Base-by-base conservation (phyloP, 331 rosid genomes). In the Telfairia occidentalis region DNA sequence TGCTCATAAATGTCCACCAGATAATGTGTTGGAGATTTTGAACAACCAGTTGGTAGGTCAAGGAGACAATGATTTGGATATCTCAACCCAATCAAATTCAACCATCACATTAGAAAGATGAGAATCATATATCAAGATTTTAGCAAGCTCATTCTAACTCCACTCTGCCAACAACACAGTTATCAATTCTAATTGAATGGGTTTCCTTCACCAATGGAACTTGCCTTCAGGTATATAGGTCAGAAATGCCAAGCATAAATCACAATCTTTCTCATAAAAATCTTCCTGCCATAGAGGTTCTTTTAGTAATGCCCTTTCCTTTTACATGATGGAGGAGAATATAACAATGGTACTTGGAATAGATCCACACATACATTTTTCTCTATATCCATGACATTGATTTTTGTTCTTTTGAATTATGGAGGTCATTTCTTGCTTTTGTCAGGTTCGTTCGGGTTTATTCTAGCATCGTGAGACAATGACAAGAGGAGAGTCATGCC, bases 1-100 rank as follows among this genome's bases (percentile, higher is more conserved):
- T n/a, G 91, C 82, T 10, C 81, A 95, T 69, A 85, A 84, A 80
- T 95, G 99, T 78, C 99, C 99, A 65, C 87, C 97, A 45, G 87
- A 88, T 65, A 88, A 90, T 78, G 84, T 84, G 73, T 70, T 90
- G 82, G 86, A 86, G 86, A 77, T 80, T 78, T 81, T 90, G 76
- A 58, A 79, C 75, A 57, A 71, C 60, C 88, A 78, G 83, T 66
- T 90, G 74, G 82, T 64, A 76, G 85, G 81, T 70, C 85, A 81
- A 81, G 75, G 50, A 32, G 74, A 66, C 9, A 79, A 73, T 45
- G 81, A 75, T 49, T 13, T 4, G 52, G 77, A 82, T 21, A 16
- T 73, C 64, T 65, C 52, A 63, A 63, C 79, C 32, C n/a, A 21
- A 46, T 28, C 84, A 50, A 90, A 87, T 76, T 84, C 86, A 16